Percentiles rank a stretch among this genome's conserved stretches.
phyloP scores from a whole-genome alignment of 306 rosid species.

The Astragalus membranaceus region DNA sequence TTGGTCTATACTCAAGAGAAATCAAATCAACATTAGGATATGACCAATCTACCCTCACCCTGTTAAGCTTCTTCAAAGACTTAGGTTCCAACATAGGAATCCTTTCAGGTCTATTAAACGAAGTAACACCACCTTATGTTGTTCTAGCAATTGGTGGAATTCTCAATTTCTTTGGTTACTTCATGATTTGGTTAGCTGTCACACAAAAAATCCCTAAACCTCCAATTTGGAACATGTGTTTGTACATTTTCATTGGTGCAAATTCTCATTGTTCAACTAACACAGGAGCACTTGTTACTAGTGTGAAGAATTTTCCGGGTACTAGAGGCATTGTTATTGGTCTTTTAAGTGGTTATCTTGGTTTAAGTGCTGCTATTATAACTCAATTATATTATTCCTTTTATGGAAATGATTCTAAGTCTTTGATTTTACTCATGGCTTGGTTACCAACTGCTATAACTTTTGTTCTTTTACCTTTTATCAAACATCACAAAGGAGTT shows the following conservation, averaged over 20 bases:
- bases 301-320: slow-evolving; percentile 40
- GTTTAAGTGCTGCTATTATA: slow-evolving; percentile 34
- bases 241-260: slow-evolving; percentile 30
- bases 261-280: slow-evolving; percentile 40
- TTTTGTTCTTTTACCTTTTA: slow-evolving; percentile 34
- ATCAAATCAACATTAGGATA: slow-evolving; percentile 33
- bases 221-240: slow-evolving; percentile 22
- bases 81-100: slow-evolving; percentile 35
- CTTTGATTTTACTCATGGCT: slow-evolving; percentile 50
- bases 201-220: slow-evolving; percentile 31
- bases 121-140: slow-evolving; percentile 37
- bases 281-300: slow-evolving; percentile 34
- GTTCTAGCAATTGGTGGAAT: slow-evolving; percentile 31
- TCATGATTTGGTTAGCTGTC: slow-evolving; percentile 40
- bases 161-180: slow-evolving; percentile 31
- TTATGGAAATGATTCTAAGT: slow-evolving; percentile 44
- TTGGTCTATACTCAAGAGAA: slow-evolving; percentile 30
- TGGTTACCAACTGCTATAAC: slow-evolving; percentile 63
- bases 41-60: slow-evolving; percentile 36
- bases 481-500: slow-evolving; percentile 26
- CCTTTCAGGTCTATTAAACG: slow-evolving; percentile 29
- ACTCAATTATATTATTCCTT: slow-evolving; percentile 39
- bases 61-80: slow-evolving; percentile 35
- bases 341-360: slow-evolving; percentile 26
- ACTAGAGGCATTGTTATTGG: slow-evolving; percentile 32